Percentiles rank a stretch among this genome's conserved stretches.
These are phyloP conservation scores for Aristolochia californica DNA, from an alignment of 164 flowering plant species.

Conservation along the genomic window DNA sequence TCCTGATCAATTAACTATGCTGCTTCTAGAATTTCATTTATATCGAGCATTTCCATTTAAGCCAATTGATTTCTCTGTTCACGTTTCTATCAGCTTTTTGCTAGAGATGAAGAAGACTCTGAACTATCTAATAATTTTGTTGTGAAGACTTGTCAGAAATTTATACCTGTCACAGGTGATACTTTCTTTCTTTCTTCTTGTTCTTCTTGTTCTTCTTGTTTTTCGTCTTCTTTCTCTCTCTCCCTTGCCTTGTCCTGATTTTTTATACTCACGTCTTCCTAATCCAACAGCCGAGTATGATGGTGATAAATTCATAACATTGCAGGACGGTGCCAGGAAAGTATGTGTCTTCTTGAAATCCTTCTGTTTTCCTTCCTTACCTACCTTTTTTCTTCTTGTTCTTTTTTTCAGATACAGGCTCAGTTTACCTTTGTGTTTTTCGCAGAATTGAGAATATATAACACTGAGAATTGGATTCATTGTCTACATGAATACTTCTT, in stretches of 20 bases:
- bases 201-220: neutral
- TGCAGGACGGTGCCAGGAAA: conserved; percentile 62
- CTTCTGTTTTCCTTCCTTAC: no score
- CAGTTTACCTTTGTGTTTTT: no score
- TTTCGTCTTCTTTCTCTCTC: neutral
- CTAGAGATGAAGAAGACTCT: conserved; percentile 63
- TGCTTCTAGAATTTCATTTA: neutral
- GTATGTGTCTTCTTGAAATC: conserved; percentile 28
- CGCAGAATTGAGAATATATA: no score
- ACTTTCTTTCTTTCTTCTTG: neutral
- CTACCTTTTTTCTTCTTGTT: no score
- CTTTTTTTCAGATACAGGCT: no score
- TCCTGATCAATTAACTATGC: no score
- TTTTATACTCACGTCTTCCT: neutral
- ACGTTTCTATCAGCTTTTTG: conserved; percentile 42
- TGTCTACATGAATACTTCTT: neutral
- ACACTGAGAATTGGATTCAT: no score
- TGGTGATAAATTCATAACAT: conserved; percentile 65
- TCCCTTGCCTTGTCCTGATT: neutral
- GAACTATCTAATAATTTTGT: conserved; percentile 82
- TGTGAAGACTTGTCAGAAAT: conserved; percentile 88
- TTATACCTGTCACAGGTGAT: conserved; percentile 83
- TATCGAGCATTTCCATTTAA: neutral
- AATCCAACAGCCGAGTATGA: conserved; percentile 65
- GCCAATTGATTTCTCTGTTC: conserved; percentile 1